Percentiles rank a stretch among this genome's conserved stretches.
phyloP scores from a whole-genome alignment of 257 asterid species.

The Orobanche coerulescens region DNA sequence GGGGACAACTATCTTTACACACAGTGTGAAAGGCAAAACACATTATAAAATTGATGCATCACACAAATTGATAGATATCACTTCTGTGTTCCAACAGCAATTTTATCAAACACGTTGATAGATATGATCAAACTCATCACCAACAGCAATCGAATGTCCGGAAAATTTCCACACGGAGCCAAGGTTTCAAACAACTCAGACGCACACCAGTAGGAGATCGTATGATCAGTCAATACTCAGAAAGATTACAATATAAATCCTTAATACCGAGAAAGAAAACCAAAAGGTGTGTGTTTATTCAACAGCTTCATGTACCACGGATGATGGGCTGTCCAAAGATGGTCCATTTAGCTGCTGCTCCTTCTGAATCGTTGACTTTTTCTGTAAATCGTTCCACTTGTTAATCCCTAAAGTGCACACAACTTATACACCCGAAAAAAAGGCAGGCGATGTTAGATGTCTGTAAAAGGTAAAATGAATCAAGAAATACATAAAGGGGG shows the following conservation, averaged over 20 bases:
- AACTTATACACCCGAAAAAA: conserved; percentile 21
- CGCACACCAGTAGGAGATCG: background rate
- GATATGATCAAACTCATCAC: background rate
- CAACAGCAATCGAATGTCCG: background rate
- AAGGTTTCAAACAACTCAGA: background rate
- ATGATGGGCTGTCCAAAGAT: conserved; percentile 27
- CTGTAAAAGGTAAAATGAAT: background rate
- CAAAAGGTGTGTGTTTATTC: conserved; percentile 14
- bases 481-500: background rate
- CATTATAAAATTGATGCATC: too few species aligned
- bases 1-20: background rate
- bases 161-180: background rate
- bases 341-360: conserved; percentile 31
- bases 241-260: background rate
- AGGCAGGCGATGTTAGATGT: background rate
- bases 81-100: too few species aligned
- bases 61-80: too few species aligned
- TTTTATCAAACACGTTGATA: background rate
- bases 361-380: conserved; percentile 28
- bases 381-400: conserved; percentile 49
- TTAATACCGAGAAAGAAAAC: background rate
- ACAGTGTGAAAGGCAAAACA: background rate
- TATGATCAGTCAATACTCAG: background rate
- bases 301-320: conserved; percentile 31
- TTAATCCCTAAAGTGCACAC: conserved; percentile 47